Evolutionary conservation across 805 yeast species (phyloP), one percentile per base, ranked within the genome.

Genomic region (Metschnikowia proteae): DNA sequence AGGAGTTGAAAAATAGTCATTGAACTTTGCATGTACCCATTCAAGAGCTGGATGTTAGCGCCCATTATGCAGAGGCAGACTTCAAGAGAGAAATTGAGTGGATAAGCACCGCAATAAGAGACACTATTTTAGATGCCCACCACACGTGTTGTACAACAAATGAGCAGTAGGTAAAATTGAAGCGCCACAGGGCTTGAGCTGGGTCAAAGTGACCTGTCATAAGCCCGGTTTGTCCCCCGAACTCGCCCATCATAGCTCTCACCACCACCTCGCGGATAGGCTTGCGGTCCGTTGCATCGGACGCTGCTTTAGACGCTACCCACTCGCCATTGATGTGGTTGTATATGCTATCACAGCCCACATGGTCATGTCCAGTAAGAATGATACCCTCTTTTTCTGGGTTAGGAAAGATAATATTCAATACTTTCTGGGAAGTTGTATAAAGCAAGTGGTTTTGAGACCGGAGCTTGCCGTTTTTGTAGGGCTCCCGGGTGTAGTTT

Each of bases 161-260:
- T 11, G 90, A 84, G 68, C 99, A 94, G 51, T 85, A 71, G 5
- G 78, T 65, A 68, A 81, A 92, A 27, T 76, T 68, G 71, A 87
- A 91, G 13, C 76, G 76, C 92, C 95, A 86, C 17, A 60, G 58
- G 1, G 65, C 58, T 0, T 64, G 53, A 0, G 49, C 52, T 10
- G 67, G 54, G 58, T 81, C 73, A 63, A 79, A 85, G 45, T 75
- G 80, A 2, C 96, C 97, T 1, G 90, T 84, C 55, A 94, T 67
- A 9, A 94, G 67, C 0, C 98, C 99, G 1, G 90, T 79, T 58
- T 86, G 87, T 2, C 99, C 99, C 50, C 84, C 86, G 59, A 74
- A 94, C 61, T 94, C 97, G 13, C 99, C 99, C 98, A 94, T 94
- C 82, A 92, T 86, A 13, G 97, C 82, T 49, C 91, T 74, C 23